Evolutionary conservation across 1,139 yeast genomes (phyloP), one percentile per base, ranked within the genome.

Genomic region (Yamadazyma oceani): DNA sequence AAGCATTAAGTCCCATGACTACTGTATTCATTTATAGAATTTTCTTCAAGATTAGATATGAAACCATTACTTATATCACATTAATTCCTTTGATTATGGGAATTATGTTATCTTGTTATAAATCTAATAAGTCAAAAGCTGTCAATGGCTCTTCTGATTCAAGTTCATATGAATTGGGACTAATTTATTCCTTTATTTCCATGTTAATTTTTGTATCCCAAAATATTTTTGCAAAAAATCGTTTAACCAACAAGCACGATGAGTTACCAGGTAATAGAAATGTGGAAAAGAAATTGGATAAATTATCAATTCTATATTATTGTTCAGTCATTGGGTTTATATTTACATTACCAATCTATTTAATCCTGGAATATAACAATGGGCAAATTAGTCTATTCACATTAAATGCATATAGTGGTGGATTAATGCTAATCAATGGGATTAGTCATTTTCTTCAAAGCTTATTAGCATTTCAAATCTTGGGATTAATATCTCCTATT

Each of bases 181-280:
- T 89, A 38, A 30, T 76, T 11, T 87, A 78, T 60, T 96, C 97
- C 2, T 79, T 86, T 42, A 51, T 83, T 25, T 86, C 96, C 13
- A 85, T 90, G 81, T 54, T 86, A 32, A 86, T 89, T 36, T 90
- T 90, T 64, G 97, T 90, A 13, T 73, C 88, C 12, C 97, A 90
- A 57, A 90, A 90, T 60, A 87, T 90, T 50, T 89, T 87, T 64
- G 92, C 96, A 35, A 90, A 90, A 60, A 81, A 78, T 49, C 77
- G 88, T 41, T 66, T 90, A 40, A 87, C 96, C 3, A 64, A 58
- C 24, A 49, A 51, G 22, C 41, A 49, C 34, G 45, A 46, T 12
- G 36, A 50, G 8, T 56, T 60, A 32, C 60, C 60, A 4, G 42
- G 45, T 32, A 53, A 46, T 37, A 54, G 48, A 36, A 42, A 43